Conservation (phyloP, 768 basidiomycete genomes). For the Tricholoma sp. region DNA sequence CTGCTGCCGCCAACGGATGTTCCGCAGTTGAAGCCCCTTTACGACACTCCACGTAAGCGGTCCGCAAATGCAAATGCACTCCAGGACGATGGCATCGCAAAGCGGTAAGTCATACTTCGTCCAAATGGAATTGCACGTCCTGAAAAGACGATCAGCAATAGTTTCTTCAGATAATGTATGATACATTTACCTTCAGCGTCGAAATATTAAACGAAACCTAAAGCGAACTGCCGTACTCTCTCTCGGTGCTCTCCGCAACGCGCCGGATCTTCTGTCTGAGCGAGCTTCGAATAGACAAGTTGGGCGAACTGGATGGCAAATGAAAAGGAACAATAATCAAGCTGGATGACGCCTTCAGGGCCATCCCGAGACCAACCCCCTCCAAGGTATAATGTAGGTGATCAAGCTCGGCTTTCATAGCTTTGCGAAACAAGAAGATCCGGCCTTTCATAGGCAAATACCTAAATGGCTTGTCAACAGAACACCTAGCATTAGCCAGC, state of each 20-base stretch:
- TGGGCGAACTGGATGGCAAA: constrained; percentile 79
- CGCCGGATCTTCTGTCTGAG: constrained; percentile 54
- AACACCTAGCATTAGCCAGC: constrained; percentile 41
- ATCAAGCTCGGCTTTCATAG: constrained; percentile 70
- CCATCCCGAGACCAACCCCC: constrained; percentile 77
- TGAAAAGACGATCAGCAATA: constrained; percentile 16
- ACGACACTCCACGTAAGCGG: constrained; percentile 72
- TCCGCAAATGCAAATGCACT: constrained; percentile 66
- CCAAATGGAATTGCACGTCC: constrained; percentile 76
- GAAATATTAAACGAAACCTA: constrained; percentile 73
- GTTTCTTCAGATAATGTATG: neutral
- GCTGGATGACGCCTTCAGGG: constrained; percentile 70
- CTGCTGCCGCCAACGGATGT: constrained; percentile 66
- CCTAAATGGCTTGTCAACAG: constrained; percentile 27
- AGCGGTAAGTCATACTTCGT: constrained; percentile 70
- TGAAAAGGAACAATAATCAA: constrained; percentile 76
- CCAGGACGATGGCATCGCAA: constrained; percentile 82
- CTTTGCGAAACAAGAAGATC: constrained; percentile 48
- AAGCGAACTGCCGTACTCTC: constrained; percentile 56
- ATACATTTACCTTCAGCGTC: constrained; percentile 54
- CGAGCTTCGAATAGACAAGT: constrained; percentile 64
- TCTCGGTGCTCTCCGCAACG: constrained; percentile 62
- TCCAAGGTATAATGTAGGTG: constrained; percentile 73
- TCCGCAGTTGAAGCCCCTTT: constrained; percentile 69
- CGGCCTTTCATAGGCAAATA: constrained; percentile 65